Evolutionary conservation across 2,329 filamentous ascomycete genomes (phyloP).

Genomic region (Penicillium italicum): DNA sequence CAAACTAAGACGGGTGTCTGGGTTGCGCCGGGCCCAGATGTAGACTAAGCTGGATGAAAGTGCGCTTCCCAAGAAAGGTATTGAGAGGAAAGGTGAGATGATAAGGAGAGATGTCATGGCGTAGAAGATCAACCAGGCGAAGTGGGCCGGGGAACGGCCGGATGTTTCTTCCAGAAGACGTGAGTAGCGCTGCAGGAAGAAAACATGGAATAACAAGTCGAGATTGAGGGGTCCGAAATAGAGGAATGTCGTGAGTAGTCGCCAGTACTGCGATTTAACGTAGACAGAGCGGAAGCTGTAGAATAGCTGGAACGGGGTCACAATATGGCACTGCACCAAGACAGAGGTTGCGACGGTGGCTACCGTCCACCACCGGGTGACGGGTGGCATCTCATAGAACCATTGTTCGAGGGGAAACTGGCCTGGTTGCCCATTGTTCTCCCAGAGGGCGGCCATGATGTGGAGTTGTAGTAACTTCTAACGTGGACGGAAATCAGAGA

Average conservation of each 20-base stretch:
- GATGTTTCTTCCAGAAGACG: constrained; percentile 92
- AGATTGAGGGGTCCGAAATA: constrained; percentile 95
- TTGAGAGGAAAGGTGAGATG: constrained; percentile 80
- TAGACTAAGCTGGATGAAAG: constrained; percentile 92
- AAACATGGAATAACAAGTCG: constrained; percentile 94
- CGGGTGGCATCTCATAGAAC: constrained; percentile 98
- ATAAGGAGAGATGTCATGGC: constrained; percentile 73
- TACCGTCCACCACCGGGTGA: constrained; percentile 95
- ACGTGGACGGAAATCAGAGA: not conserved
- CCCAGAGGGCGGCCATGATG: constrained; percentile 45
- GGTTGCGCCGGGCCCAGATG: constrained; percentile 95
- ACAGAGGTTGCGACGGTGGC: constrained; percentile 84
- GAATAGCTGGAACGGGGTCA: constrained; percentile 93
- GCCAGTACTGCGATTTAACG: constrained; percentile 94
- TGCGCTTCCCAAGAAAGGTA: constrained; percentile 91
- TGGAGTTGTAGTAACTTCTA: not conserved
- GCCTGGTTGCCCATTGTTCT: constrained; percentile 47
- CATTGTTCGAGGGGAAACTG: constrained; percentile 86
- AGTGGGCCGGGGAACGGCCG: constrained; percentile 85
- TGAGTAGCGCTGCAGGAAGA: constrained; percentile 95
- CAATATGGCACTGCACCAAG: constrained; percentile 86
- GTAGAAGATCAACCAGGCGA: constrained; percentile 90
- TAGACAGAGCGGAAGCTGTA: constrained; percentile 94
- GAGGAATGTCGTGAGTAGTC: constrained; percentile 90
- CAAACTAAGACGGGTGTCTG: constrained; percentile 84